Evolutionary conservation across 2,329 filamentous ascomycete species (phyloP), one percentile per base, ranked within the genome.

Genomic region (Geoglossum cookeanum): DNA sequence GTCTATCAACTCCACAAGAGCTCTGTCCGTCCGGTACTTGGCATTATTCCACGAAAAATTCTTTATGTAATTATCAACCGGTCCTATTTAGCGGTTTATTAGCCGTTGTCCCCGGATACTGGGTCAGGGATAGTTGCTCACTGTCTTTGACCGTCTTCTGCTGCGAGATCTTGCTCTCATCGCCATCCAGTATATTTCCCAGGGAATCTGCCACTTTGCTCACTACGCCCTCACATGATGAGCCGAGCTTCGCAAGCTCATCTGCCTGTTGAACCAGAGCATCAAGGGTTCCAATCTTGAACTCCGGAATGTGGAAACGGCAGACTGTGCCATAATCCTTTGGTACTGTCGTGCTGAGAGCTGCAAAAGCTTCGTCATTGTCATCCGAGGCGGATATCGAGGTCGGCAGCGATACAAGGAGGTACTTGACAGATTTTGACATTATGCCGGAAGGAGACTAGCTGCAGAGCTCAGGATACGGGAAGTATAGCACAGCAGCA

Each of bases 231-330:
- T 90, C 81, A 69, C 89, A 95, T 39, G 79, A 78, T 39, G 77
- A 70, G 63, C 94, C 87, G 55, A 97, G 81, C 79, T 96, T 97
- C 59, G 83, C 78, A 57, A 98, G 76, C 67, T 97, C 92, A 67
- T 98, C 92, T 58, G 92, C 92, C 71, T 98, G 91, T 72, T 95
- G 87, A 49, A 98, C 89, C 58, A 98, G 77, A 44, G 86, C 88
- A 72, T 98, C 92, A 42, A 98, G 78, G 0, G 92, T 96, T 59
- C 92, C 92, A 69, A 98, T 94, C 75, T 97, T 98, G 78, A 98
- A 96, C 62, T 89, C 84, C 22, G 92, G 92, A 61, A 97, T 85
- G 58, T 79, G 74, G 68, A 97, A 96, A 1, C 83, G 81, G 55
- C 81, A 74, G 51, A 88, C 84, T 56, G 78, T 80, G 67, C 85